Percentiles rank a stretch among this genome's conserved stretches.
These are phyloP conservation scores for Luzula sylvatica DNA, from an alignment of 176 grass and related monocot genomes.

Conservation along the genomic window DNA sequence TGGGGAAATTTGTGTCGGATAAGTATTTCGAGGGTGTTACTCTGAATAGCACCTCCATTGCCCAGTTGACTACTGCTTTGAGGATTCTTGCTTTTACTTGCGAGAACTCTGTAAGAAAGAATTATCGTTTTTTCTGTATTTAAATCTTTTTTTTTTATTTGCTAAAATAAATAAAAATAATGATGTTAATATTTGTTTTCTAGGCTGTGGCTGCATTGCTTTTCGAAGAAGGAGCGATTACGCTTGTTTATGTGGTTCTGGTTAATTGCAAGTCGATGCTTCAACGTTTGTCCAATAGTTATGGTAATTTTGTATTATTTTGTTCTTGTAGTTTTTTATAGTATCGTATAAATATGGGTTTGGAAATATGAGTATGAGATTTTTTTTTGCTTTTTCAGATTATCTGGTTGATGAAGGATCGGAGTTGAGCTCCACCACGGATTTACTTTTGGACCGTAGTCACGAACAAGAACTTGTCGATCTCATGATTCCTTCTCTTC, in stretches of 20 bases:
- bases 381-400: constrained; percentile 55
- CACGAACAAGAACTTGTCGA: constrained; percentile 86
- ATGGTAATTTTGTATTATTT: constrained; percentile 40
- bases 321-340: neutral
- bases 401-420: constrained; percentile 95
- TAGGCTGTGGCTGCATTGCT: constrained; percentile 75
- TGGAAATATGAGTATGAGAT: constrained; percentile 18
- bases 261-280: constrained; percentile 96
- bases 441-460: constrained; percentile 83
- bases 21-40: constrained; percentile 85
- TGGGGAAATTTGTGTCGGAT: constrained; percentile 74
- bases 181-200: constrained; percentile 11
- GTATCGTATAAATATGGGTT: neutral
- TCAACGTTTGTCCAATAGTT: constrained; percentile 87
- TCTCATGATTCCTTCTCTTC: constrained; percentile 91
- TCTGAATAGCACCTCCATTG: constrained; percentile 64
- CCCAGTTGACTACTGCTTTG: constrained; percentile 81
- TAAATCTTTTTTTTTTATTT: too few relatives aligned
- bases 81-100: constrained; percentile 92
- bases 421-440: constrained; percentile 79
- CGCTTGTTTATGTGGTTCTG: constrained; percentile 81
- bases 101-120: constrained; percentile 57
- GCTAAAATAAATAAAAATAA: too few relatives aligned
- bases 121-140: constrained; percentile 15
- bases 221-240: constrained; percentile 94